Conservation (phyloP, 2,329 filamentous ascomycete genomes). For the Colletotrichum coccodes region DNA sequence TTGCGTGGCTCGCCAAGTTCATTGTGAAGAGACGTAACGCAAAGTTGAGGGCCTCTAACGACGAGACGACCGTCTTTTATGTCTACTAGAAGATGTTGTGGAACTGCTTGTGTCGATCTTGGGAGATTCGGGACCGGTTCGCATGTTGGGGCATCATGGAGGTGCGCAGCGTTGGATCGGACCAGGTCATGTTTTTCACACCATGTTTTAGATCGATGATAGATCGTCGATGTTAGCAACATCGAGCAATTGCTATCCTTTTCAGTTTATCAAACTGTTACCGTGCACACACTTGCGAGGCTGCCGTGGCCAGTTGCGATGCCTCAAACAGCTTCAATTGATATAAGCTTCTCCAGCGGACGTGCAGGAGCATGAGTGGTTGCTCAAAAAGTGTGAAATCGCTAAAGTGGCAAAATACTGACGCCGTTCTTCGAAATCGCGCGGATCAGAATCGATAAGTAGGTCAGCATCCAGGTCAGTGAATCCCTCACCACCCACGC, state of each 20-base stretch:
- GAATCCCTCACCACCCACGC: no score
- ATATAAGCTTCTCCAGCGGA: no score
- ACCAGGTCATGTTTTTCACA: background rate
- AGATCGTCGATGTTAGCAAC: background rate
- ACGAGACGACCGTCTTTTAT: slow-evolving; percentile 39
- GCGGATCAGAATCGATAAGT: no score
- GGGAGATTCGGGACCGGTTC: no score
- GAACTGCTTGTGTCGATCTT: background rate
- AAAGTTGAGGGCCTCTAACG: slow-evolving; percentile 39
- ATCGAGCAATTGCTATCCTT: background rate
- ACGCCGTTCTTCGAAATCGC: no score
- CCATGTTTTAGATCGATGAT: background rate
- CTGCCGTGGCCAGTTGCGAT: background rate
- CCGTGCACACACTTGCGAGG: background rate
- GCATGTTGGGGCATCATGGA: background rate
- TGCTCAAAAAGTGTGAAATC: no score
- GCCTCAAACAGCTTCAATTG: no score
- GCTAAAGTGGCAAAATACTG: no score
- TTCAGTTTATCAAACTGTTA: background rate
- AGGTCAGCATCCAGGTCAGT: no score
- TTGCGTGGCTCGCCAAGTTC: slow-evolving; percentile 49
- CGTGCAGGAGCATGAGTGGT: no score
- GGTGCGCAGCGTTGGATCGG: background rate
- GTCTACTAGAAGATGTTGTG: slow-evolving; percentile 33
- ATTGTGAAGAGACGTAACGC: slow-evolving; percentile 48